These are phyloP conservation scores for Apophysomyces ossiformis DNA, from an alignment of 371 early-diverging fungal genomes.

Conservation along the genomic window DNA sequence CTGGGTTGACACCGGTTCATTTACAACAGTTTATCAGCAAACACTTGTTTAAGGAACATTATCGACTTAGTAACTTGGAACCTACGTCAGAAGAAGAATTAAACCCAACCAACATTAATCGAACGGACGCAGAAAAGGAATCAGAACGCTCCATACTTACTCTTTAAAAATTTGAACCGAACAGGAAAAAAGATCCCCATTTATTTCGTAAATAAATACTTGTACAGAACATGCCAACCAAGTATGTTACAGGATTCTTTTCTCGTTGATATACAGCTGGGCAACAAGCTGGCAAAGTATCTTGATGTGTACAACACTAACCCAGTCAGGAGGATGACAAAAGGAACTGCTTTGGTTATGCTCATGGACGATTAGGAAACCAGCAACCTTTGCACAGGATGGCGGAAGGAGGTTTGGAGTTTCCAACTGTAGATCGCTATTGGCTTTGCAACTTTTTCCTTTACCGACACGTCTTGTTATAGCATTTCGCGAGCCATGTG, in stretches of 20 bases:
- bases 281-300: background rate
- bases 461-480: no score
- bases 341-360: no score
- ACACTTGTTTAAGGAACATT: conserved; percentile 42
- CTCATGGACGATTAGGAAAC: no score
- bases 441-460: no score
- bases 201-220: background rate
- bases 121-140: background rate
- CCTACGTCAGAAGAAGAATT: background rate
- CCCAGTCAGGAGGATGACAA: background rate
- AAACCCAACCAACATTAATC: background rate
- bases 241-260: background rate
- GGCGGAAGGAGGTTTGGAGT: no score
- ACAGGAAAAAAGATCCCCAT: background rate
- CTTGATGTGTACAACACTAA: background rate
- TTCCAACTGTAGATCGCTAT: no score
- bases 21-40: conserved; percentile 42
- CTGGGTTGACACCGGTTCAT: conserved; percentile 45
- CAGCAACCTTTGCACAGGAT: no score
- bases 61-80: conserved; percentile 22
- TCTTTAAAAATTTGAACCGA: background rate
- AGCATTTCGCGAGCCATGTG: no score
- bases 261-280: background rate
- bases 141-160: background rate
- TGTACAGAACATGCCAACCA: conserved; percentile 3